These are phyloP conservation scores for Combretum micranthum DNA, from an alignment of 345 rosid species.

Conservation along the genomic window DNA sequence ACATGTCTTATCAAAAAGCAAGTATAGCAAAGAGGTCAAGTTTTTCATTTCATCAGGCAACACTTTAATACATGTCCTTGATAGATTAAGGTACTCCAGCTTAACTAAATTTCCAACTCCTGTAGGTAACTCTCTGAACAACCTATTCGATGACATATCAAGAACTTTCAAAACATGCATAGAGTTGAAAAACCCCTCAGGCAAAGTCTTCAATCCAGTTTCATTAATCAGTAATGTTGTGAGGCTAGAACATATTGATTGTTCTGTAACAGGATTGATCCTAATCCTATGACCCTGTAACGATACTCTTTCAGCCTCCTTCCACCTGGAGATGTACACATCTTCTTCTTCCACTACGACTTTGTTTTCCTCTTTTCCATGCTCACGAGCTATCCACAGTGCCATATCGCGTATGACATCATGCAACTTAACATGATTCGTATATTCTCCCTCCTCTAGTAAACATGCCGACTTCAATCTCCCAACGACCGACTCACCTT, in stretches of 20 bases:
- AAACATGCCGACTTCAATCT: constrained; percentile 16
- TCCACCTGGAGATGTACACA: no score
- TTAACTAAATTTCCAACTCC: constrained; percentile 8
- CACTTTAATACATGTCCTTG: constrained; percentile 10
- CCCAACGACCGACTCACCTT: constrained; percentile 24
- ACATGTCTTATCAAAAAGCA: no score
- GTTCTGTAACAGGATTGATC: constrained; percentile 25
- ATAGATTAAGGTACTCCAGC: constrained; percentile 19
- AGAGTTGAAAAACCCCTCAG: constrained; percentile 10
- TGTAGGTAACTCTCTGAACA: constrained; percentile 1
- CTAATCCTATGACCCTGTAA: no score
- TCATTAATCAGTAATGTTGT: constrained; percentile 17
- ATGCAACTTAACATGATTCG: constrained; percentile 28
- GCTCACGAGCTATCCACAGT: constrained; percentile 23
- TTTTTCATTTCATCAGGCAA: constrained; percentile 22
- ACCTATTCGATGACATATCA: constrained; percentile 15
- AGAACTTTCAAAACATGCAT: constrained; percentile 20
- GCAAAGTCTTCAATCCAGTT: constrained; percentile 7
- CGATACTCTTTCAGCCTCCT: no score
- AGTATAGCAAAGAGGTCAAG: no score
- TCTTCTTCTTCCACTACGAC: constrained; percentile 10
- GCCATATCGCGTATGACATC: constrained; percentile 37
- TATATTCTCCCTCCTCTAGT: constrained; percentile 7
- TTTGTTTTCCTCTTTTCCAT: constrained; percentile 9
- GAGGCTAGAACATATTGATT: constrained; percentile 16